A percentile compares a stretch with the other conserved stretches of the same genome.
Conservation (phyloP, 192 early-diverging fungal species). For the Linnemannia exigua region DNA sequence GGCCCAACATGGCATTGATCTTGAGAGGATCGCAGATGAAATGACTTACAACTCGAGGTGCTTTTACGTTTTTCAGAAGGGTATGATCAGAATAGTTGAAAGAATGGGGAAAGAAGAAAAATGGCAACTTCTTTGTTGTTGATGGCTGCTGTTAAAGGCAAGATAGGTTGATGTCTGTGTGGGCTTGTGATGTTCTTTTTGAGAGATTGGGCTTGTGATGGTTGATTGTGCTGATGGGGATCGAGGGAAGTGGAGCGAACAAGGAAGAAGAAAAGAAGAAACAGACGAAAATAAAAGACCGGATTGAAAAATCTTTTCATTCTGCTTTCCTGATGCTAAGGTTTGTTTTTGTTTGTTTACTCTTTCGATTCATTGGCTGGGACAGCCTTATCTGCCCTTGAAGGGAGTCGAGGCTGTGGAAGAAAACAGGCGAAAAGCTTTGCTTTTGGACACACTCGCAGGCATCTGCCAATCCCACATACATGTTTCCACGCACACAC, state of each 20-base stretch:
- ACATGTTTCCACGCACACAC: neutral
- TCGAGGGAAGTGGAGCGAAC: neutral
- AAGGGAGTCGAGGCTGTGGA: too few species aligned
- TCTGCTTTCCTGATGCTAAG: neutral
- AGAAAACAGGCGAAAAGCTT: neutral
- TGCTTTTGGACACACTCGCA: neutral
- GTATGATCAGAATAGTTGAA: conserved; percentile 6
- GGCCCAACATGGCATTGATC: neutral
- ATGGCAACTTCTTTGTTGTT: conserved; percentile 1
- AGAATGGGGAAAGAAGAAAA: neutral
- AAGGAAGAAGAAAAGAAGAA: conserved; percentile 22
- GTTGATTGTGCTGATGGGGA: conserved; percentile 1
- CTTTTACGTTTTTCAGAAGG: conserved; percentile 26
- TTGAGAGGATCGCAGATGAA: neutral
- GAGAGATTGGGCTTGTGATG: neutral
- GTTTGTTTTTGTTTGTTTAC: neutral
- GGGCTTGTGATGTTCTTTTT: neutral
- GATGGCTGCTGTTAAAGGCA: neutral
- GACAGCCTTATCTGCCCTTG: neutral
- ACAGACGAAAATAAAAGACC: conserved; percentile 4
- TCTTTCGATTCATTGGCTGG: neutral
- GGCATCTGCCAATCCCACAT: neutral
- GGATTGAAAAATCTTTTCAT: conserved; percentile 14
- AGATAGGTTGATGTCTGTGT: neutral
- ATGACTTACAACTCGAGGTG: conserved; percentile 28